A percentile compares a stretch with the other conserved stretches of the same genome.
Evolutionary conservation across 257 asterid species (phyloP).

Genomic region (Forsythia viridissima): DNA sequence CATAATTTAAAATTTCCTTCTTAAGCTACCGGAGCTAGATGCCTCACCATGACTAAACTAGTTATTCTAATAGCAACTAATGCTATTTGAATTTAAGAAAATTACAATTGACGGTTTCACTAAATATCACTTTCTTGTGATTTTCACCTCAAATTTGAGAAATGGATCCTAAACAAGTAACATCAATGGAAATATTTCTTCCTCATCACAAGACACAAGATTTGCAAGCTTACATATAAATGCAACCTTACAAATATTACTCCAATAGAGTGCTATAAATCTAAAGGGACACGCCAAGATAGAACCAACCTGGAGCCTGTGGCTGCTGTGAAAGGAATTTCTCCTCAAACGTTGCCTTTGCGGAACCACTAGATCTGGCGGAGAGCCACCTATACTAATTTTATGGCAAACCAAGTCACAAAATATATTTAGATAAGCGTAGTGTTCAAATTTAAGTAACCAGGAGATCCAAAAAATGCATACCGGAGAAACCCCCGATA

Average conservation of each 20-base stretch:
- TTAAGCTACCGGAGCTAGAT: not conserved
- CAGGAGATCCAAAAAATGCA: conserved; percentile 36
- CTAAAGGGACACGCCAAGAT: conserved; percentile 15
- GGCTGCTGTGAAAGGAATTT: conserved; percentile 91
- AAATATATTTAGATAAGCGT: conserved; percentile 5
- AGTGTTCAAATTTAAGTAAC: conserved; percentile 17
- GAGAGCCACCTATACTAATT: conserved; percentile 99
- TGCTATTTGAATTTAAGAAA: not conserved
- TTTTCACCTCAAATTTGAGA: not conserved
- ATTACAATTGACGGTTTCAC: not conserved
- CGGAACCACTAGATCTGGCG: conserved; percentile 65
- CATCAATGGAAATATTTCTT: not conserved
- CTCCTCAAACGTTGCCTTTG: conserved; percentile 87
- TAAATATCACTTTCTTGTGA: not conserved
- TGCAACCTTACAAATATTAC: conserved; percentile 3
- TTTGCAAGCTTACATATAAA: not conserved
- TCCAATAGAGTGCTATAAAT: conserved; percentile 18
- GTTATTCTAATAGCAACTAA: not conserved
- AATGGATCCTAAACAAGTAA: not conserved
- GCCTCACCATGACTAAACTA: not conserved
- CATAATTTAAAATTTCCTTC: not conserved
- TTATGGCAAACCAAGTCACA: conserved; percentile 41
- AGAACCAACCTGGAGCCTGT: conserved; percentile 72
- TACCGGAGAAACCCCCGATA: conserved; percentile 98
- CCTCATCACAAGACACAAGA: not conserved